Evolutionary conservation across 169 alveolate species (phyloP).

Genomic region (Plasmodium inui): DNA sequence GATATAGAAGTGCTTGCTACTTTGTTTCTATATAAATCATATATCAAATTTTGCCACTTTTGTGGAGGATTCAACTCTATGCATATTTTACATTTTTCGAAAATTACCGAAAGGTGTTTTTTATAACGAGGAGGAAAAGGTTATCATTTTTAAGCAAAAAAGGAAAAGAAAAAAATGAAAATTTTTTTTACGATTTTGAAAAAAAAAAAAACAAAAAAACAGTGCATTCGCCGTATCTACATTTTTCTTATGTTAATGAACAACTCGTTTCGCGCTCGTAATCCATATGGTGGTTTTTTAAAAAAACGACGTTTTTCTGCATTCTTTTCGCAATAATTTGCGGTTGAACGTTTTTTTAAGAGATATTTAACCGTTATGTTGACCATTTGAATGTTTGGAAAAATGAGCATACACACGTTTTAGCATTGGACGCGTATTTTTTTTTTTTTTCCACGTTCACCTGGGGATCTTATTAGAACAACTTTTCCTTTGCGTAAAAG

Average conservation of each 20-base stretch:
- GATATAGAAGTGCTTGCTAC: background rate
- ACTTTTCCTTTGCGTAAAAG: background rate
- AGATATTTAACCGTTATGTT: background rate
- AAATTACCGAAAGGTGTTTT: background rate
- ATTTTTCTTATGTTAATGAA: background rate
- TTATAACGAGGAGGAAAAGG: background rate
- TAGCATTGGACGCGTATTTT: background rate
- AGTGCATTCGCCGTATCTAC: background rate
- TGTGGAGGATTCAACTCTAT: background rate
- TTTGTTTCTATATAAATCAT: background rate
- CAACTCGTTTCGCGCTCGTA: background rate
- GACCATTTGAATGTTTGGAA: background rate
- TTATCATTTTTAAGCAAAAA: background rate
- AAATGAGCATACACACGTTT: background rate
- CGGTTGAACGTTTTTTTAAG: background rate
- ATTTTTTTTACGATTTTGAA: background rate
- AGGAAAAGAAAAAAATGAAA: background rate
- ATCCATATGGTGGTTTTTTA: background rate
- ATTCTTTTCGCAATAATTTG: background rate
- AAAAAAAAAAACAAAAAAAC: background rate
- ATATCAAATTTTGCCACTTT: background rate
- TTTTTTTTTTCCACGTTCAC: background rate
- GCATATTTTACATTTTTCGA: background rate
- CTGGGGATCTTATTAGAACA: background rate
- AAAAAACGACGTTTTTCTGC: background rate